A percentile compares a stretch with the other conserved stretches of the same genome.
Conservation (phyloP, 257 asterid genomes). For the Anisodus acutangulus region DNA sequence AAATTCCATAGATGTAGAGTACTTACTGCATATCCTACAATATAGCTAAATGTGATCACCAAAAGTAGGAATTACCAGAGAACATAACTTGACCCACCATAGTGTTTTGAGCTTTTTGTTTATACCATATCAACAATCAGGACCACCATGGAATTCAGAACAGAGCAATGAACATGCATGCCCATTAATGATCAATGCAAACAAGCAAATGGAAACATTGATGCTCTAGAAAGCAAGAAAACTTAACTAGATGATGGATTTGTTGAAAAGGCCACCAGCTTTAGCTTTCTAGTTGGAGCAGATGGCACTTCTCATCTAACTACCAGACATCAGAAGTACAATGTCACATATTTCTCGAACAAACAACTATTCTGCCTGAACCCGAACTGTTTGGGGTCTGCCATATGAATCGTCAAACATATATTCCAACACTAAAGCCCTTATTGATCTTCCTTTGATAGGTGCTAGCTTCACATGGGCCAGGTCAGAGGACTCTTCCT, state of each 20-base stretch:
- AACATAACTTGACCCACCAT: constrained; percentile 12
- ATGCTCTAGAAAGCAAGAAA: constrained; percentile 4
- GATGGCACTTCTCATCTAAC: neutral
- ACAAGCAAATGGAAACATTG: neutral
- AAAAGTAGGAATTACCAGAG: neutral
- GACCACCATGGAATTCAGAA: neutral
- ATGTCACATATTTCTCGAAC: constrained; percentile 13
- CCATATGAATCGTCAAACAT: constrained; percentile 6
- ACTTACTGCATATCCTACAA: neutral
- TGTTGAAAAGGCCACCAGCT: neutral
- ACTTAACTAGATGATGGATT: neutral
- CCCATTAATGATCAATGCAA: neutral
- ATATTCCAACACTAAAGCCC: neutral
- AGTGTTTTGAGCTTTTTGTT: neutral
- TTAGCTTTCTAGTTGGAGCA: neutral
- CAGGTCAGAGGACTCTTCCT: too few species aligned
- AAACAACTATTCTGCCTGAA: constrained; percentile 11
- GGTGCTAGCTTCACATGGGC: too few species aligned
- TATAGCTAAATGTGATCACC: neutral
- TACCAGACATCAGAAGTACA: constrained; percentile 16
- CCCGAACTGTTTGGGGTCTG: neutral
- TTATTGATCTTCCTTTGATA: too few species aligned
- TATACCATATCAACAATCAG: neutral
- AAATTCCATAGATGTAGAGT: neutral
- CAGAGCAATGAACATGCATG: neutral